Evolutionary conservation across 2,329 filamentous ascomycete genomes (phyloP).

Genomic region (Botryotinia convoluta): DNA sequence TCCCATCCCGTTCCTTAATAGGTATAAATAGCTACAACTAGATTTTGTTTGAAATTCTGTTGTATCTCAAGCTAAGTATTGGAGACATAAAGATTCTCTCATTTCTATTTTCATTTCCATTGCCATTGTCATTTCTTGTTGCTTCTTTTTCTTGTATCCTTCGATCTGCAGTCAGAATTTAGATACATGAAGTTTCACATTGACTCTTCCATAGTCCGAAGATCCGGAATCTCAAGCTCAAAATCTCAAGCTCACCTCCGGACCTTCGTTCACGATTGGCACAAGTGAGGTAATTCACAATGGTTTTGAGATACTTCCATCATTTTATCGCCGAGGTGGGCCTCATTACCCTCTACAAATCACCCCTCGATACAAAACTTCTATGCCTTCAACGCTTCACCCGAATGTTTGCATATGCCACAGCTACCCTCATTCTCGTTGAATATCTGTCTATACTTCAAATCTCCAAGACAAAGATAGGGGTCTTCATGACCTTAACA

Average conservation of each 20-base stretch:
- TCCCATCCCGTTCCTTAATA: background rate
- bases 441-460: slow-evolving; percentile 52
- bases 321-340: slow-evolving; percentile 44
- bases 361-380: slow-evolving; percentile 52
- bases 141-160: background rate
- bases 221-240: background rate
- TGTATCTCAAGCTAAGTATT: background rate
- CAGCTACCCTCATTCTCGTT: slow-evolving; percentile 56
- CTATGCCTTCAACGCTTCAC: slow-evolving; percentile 59
- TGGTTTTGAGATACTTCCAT: slow-evolving; percentile 28
- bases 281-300: slow-evolving; percentile 16
- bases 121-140: no score
- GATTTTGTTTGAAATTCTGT: background rate
- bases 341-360: slow-evolving; percentile 43
- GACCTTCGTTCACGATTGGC: background rate
- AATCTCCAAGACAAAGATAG: slow-evolving; percentile 52
- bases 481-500: slow-evolving; percentile 65
- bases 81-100: background rate
- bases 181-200: background rate
- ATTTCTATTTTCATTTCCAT: background rate
- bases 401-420: slow-evolving; percentile 62
- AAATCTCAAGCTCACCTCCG: background rate
- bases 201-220: slow-evolving; percentile 1
- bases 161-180: background rate
- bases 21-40: background rate